phyloP scores from a whole-genome alignment of 805 yeast species.

The Clavispora santaluciae region DNA sequence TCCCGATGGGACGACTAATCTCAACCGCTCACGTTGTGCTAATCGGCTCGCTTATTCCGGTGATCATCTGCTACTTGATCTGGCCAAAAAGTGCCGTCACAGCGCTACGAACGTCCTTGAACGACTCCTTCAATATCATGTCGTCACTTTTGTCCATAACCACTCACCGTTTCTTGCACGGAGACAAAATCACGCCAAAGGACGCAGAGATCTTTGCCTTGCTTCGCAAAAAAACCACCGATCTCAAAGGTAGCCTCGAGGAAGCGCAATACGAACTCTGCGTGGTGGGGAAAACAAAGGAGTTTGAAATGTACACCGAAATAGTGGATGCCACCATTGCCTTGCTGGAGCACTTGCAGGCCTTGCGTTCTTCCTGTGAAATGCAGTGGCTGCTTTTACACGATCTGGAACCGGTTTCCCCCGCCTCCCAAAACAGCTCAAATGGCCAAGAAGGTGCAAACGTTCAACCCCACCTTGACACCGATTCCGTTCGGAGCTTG shows the following conservation, averaged over 20 bases:
- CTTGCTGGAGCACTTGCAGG: slow-evolving; percentile 56
- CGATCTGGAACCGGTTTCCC: slow-evolving; percentile 9
- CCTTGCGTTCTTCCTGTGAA: slow-evolving; percentile 62
- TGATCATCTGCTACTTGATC: slow-evolving; percentile 53
- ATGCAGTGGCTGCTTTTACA: slow-evolving; percentile 57
- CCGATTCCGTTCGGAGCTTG: slow-evolving; percentile 19
- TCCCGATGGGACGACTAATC: slow-evolving; percentile 51
- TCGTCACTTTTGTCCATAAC: slow-evolving; percentile 44
- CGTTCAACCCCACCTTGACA: slow-evolving; percentile 3
- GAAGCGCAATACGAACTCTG: slow-evolving; percentile 63
- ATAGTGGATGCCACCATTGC: slow-evolving; percentile 50
- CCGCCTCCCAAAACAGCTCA: background rate
- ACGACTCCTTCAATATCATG: slow-evolving; percentile 48
- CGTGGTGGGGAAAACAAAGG: slow-evolving; percentile 50
- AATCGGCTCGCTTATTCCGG: slow-evolving; percentile 57
- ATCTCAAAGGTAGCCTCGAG: slow-evolving; percentile 39
- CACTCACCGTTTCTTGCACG: slow-evolving; percentile 46
- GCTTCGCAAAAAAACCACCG: slow-evolving; percentile 37
- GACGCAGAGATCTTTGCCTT: slow-evolving; percentile 33
- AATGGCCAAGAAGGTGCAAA: background rate
- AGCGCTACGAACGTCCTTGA: slow-evolving; percentile 41
- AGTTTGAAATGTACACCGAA: slow-evolving; percentile 41
- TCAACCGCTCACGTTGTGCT: slow-evolving; percentile 55
- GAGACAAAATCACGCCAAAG: slow-evolving; percentile 38
- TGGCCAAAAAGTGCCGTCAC: slow-evolving; percentile 60